phyloP scores from a whole-genome alignment of 306 rosid species.

The Corylus avellana region DNA sequence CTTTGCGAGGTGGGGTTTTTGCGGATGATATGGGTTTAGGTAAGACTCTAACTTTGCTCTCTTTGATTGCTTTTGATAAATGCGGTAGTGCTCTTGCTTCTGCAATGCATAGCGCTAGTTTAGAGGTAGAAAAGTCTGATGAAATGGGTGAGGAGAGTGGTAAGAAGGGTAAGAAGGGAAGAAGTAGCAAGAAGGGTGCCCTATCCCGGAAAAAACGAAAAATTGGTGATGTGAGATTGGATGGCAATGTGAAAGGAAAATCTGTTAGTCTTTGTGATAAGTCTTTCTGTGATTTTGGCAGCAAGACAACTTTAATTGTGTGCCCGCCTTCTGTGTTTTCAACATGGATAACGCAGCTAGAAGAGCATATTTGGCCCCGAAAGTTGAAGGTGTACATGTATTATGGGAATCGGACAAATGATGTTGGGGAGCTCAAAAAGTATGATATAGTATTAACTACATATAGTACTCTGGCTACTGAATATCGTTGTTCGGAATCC shows the following conservation, averaged over 20 bases:
- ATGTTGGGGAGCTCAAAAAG: constrained; percentile 48
- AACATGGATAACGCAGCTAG: constrained; percentile 63
- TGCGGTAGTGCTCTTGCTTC: constrained; percentile 9
- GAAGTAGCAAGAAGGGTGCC: constrained; percentile 14
- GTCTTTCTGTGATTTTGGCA: constrained; percentile 6
- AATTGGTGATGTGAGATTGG: constrained; percentile 16
- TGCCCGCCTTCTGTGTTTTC: constrained; percentile 84
- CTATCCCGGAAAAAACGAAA: constrained; percentile 34
- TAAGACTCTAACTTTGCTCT: constrained; percentile 73
- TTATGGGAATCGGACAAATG: constrained; percentile 62
- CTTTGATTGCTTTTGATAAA: constrained; percentile 63
- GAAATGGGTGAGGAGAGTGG: constrained; percentile 31
- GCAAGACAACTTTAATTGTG: constrained; percentile 60
- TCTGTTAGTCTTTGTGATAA: constrained; percentile 18
- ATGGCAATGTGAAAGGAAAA: constrained; percentile 9
- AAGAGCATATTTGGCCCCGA: constrained; percentile 58
- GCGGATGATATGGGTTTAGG: constrained; percentile 91
- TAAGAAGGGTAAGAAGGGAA: constrained; percentile 43
- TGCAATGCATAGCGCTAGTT: constrained; percentile 7
- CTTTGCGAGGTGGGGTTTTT: constrained; percentile 74
- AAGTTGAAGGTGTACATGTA: constrained; percentile 63
- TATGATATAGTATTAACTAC: constrained; percentile 80
- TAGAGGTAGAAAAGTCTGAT: constrained; percentile 24
- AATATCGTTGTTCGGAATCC: constrained; percentile 18
- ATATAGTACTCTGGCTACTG: constrained; percentile 53